These are phyloP conservation scores for Phytophthora lateralis DNA, from an alignment of 352 stramenopile genomes.

Conservation along the genomic window DNA sequence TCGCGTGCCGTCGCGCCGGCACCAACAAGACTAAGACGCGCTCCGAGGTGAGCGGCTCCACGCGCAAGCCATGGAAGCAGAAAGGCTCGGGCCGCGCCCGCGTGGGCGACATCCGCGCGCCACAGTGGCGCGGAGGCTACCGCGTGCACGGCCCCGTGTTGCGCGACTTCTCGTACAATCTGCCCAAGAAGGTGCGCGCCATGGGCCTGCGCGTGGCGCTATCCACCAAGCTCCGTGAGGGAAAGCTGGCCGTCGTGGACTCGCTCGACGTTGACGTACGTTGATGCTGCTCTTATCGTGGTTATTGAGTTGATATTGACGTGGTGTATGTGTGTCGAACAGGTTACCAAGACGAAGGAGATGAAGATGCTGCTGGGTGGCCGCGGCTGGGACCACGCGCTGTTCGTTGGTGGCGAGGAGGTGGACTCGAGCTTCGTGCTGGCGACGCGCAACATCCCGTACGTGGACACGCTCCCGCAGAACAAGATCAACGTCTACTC, in stretches of 20 bases:
- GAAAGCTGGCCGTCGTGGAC: conserved; percentile 85
- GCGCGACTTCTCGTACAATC: conserved; percentile 87
- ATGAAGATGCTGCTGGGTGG: conserved; percentile 83
- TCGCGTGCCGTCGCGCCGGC: conserved; percentile 80
- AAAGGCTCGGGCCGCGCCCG: conserved; percentile 86
- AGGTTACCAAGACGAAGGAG: conserved; percentile 86
- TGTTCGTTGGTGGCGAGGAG: conserved; percentile 83
- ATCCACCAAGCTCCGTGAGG: conserved; percentile 88
- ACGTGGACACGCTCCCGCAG: conserved; percentile 83
- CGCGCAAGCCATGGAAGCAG: conserved; percentile 88
- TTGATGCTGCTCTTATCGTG: conserved; percentile 11
- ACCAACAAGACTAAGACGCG: conserved; percentile 92
- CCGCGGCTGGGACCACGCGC: conserved; percentile 86
- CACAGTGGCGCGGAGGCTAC: conserved; percentile 88
- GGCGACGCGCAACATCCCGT: conserved; percentile 86
- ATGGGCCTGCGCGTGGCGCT: conserved; percentile 87
- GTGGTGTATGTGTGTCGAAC: conserved; percentile 5
- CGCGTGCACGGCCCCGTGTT: conserved; percentile 83
- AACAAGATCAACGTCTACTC: conserved; percentile 92
- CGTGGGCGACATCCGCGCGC: conserved; percentile 87
- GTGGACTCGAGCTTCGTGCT: conserved; percentile 79
- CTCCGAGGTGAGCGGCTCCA: conserved; percentile 87
- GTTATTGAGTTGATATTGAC: conserved; percentile 6
- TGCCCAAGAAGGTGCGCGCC: conserved; percentile 89
- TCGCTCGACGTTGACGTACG: conserved; percentile 76